Conservation (phyloP, 2,329 filamentous ascomycete species). For the Proliferodiscus dingleyae region DNA sequence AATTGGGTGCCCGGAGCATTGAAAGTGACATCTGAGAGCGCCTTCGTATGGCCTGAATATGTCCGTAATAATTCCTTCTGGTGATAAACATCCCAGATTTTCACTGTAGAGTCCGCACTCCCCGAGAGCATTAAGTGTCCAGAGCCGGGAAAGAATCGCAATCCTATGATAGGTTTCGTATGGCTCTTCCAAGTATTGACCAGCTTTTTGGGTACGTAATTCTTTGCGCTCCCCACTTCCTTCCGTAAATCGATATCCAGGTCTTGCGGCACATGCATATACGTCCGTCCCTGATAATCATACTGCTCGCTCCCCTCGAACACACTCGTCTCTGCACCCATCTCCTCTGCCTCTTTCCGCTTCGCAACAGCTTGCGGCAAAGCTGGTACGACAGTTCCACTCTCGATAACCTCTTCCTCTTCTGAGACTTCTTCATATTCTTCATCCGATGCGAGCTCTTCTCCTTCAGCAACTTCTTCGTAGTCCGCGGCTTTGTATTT, state of each 20-base stretch:
- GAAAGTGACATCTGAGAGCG: conserved; percentile 86
- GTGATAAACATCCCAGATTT: conserved; percentile 94
- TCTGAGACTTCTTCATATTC: conserved; percentile 77
- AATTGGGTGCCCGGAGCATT: conserved; percentile 78
- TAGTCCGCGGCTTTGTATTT: conserved; percentile 69
- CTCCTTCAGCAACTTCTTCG: conserved; percentile 69
- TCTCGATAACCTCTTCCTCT: conserved; percentile 57
- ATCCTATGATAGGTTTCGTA: conserved; percentile 76
- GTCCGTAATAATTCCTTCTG: conserved; percentile 81
- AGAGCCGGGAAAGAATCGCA: conserved; percentile 84
- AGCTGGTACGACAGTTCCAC: conserved; percentile 55
- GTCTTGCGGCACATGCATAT: conserved; percentile 95
- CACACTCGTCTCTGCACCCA: conserved; percentile 72
- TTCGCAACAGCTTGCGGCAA: conserved; percentile 49
- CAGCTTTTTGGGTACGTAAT: conserved; percentile 92
- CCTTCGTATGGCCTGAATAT: conserved; percentile 87
- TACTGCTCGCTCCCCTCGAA: conserved; percentile 81
- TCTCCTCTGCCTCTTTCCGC: conserved; percentile 52
- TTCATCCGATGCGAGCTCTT: conserved; percentile 69
- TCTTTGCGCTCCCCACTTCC: conserved; percentile 73
- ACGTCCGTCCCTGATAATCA: conserved; percentile 93
- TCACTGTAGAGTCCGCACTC: conserved; percentile 85
- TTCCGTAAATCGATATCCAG: conserved; percentile 80
- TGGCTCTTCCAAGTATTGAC: conserved; percentile 86
- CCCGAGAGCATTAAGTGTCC: conserved; percentile 86